A percentile compares a stretch with the other conserved stretches of the same genome.
Conservation (phyloP, 2,329 filamentous ascomycete species). For the Ophiosphaerella narmari region DNA sequence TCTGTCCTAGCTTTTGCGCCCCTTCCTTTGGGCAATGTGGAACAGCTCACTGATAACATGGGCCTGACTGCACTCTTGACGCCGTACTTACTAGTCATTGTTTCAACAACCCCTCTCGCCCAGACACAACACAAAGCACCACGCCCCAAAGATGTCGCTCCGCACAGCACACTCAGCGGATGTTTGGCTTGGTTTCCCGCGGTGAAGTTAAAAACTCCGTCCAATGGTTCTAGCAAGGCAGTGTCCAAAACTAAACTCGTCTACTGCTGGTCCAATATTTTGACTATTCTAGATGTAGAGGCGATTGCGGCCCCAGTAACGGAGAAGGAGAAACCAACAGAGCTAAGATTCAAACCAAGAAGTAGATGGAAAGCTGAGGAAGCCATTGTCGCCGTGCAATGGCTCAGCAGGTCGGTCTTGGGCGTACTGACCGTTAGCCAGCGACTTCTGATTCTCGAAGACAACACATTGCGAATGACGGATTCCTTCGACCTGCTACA, state of each 20-base stretch:
- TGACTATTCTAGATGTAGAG: constrained; percentile 89
- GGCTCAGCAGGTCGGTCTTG: constrained; percentile 91
- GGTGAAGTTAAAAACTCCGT: constrained; percentile 82
- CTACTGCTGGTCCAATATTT: constrained; percentile 98
- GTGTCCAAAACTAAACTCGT: constrained; percentile 84
- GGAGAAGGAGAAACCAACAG: constrained; percentile 77
- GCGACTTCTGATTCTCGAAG: constrained; percentile 88
- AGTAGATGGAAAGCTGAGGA: constrained; percentile 94
- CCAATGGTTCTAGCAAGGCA: constrained; percentile 67
- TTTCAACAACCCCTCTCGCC: constrained; percentile 93
- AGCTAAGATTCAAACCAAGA: constrained; percentile 77
- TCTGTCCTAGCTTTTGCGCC: constrained; percentile 92
- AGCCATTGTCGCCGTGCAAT: constrained; percentile 93
- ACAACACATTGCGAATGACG: constrained; percentile 81
- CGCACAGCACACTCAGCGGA: constrained; percentile 89
- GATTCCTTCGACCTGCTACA: constrained; percentile 92
- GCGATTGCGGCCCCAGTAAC: constrained; percentile 62
- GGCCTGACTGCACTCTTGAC: constrained; percentile 94
- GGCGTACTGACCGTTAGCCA: constrained; percentile 94
- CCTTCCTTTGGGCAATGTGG: constrained; percentile 90
- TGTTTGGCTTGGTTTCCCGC: constrained; percentile 97
- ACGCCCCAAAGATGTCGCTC: constrained; percentile 85
- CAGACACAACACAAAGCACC: constrained; percentile 95
- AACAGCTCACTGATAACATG: constrained; percentile 83
- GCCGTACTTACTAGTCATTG: constrained; percentile 92